Evolutionary conservation across 108 stramenopile genomes (phyloP), one percentile per base, ranked within the genome.

Genomic region (Schizochytrium sp.): DNA sequence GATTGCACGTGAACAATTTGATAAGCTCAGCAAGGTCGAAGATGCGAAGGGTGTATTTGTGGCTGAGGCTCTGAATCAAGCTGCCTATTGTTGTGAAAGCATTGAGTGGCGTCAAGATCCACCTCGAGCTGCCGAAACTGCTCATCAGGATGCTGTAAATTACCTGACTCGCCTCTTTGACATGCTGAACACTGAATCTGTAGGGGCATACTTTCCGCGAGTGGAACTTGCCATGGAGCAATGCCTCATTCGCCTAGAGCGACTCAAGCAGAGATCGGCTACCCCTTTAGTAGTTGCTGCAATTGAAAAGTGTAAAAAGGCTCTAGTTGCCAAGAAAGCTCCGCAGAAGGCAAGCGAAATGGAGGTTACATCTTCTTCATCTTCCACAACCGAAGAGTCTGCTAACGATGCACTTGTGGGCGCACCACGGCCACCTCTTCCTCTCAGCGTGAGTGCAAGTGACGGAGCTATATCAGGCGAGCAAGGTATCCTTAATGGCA

Each of bases 21-120:
- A 83, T n/a, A 55, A 49, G 73, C 73, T 83, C 15, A 49, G 46
- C 73, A 55, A 28, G 4, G 55, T 83, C n/a, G 8, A 8, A 53
- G 13, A 28, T 10, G 50, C 53, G 28, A 55, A 4, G n/a, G 50
- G 28, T n/a, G n/a, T 28, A 7, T 83, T 83, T 10, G n/a, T 53
- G 5, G 73, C 53, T 53, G 73, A 83, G 15, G 73, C 73, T 10
- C 73, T 83, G 13, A 53, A 49, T 1, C 73, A 8, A 53, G 73
- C 73, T 17, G 73, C 73, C 4, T 83, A 53, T 47, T 83, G 73
- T 40, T 83, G 73, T 53, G 73, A 83, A 53, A 10, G 19, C 55
- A 55, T 19, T 47, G 13, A 83, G 50, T 83, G 53, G 46, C 5
- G 7, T 10, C 4, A n/a, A 47, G 53, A 8, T 4, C 73, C 73